Evolutionary conservation across 768 basidiomycete genomes (phyloP).

Genomic region (Mycena crocata): DNA sequence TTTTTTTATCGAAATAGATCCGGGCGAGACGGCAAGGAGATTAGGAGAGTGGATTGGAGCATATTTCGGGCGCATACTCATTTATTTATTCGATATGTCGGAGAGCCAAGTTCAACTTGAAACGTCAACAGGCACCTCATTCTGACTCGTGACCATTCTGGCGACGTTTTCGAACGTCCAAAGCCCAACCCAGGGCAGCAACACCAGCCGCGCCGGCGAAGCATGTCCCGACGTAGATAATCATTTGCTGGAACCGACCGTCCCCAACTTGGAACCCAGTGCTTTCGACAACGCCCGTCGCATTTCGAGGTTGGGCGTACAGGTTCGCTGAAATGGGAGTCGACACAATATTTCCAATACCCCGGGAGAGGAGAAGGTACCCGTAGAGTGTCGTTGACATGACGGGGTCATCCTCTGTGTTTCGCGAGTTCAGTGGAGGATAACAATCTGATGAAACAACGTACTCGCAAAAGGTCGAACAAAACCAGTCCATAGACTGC

Average conservation of each 20-base stretch:
- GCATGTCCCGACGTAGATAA: too few relatives aligned
- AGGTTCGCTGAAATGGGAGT: slow-evolving; percentile 36
- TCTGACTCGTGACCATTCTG: too few relatives aligned
- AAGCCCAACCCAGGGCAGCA: slow-evolving; percentile 39
- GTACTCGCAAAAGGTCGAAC: slow-evolving; percentile 38
- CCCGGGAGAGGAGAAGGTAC: slow-evolving; percentile 38
- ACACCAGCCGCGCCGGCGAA: slow-evolving; percentile 38
- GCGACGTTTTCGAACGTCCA: not conserved
- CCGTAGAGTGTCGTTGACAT: slow-evolving; percentile 39
- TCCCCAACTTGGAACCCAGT: slow-evolving; percentile 41
- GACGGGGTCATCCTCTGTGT: slow-evolving; percentile 39
- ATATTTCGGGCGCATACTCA: too few relatives aligned
- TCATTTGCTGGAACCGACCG: too few relatives aligned
- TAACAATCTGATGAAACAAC: slow-evolving; percentile 30
- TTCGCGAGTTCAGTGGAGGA: not conserved
- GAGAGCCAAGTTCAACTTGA: too few relatives aligned
- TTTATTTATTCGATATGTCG: too few relatives aligned
- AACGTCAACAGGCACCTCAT: too few relatives aligned
- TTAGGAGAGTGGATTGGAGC: too few relatives aligned
- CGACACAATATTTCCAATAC: slow-evolving; percentile 43
- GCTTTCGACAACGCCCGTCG: not conserved
- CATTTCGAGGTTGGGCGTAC: not conserved
- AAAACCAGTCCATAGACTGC: slow-evolving; percentile 41
- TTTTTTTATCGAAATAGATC: too few relatives aligned
- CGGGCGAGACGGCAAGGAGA: too few relatives aligned